These are phyloP conservation scores for Dipteronia sinensis DNA, from an alignment of 345 rosid species.

Conservation along the genomic window DNA sequence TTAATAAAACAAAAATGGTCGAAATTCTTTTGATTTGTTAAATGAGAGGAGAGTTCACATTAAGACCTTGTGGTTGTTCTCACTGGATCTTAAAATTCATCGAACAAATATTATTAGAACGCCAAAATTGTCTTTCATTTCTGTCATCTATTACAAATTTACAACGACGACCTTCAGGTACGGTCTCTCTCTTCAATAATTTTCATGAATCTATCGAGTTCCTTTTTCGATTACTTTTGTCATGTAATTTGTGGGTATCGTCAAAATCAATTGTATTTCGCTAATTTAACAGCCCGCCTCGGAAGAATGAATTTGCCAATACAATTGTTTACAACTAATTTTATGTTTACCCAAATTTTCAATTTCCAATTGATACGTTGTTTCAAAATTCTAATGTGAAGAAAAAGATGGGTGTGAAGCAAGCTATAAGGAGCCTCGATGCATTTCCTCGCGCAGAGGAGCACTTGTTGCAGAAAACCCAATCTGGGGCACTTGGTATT, in stretches of 20 bases:
- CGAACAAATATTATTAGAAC: not conserved
- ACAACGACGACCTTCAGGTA: not conserved
- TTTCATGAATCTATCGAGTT: not conserved
- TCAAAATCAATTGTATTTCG: not conserved
- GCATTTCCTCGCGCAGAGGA: slow-evolving; percentile 99
- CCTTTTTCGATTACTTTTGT: not conserved
- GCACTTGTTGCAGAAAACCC: slow-evolving; percentile 88
- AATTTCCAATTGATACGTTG: not conserved
- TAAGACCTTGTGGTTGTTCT: not conserved
- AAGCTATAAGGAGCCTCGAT: slow-evolving; percentile 78
- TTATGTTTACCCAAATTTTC: too few species aligned
- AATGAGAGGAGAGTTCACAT: not conserved
- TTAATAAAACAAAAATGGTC: too few species aligned
- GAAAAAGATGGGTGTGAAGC: slow-evolving; percentile 73
- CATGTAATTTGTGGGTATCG: not conserved
- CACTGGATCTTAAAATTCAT: not conserved
- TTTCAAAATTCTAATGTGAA: not conserved
- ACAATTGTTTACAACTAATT: too few species aligned
- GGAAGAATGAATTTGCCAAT: too few species aligned
- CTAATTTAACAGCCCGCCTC: too few species aligned
- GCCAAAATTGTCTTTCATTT: not conserved
- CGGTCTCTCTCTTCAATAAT: not conserved
- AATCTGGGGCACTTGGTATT: slow-evolving; percentile 89
- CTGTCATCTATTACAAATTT: not conserved
- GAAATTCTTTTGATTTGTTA: too few species aligned